Evolutionary conservation across 2,329 filamentous ascomycete genomes (phyloP).

Genomic region (Cercospora sp.): DNA sequence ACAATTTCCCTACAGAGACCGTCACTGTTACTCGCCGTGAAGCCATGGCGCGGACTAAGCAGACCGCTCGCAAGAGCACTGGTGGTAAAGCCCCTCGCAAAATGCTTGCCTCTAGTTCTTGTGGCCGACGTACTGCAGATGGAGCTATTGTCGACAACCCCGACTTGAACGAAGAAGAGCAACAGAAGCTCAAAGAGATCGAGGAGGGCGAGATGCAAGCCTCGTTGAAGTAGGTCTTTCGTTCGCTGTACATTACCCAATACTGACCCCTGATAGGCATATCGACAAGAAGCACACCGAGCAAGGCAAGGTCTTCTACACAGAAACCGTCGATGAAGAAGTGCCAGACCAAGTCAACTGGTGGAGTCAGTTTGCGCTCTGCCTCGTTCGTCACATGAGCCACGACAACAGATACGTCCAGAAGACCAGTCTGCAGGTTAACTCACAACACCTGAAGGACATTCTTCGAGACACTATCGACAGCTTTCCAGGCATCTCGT

Average conservation of each 20-base stretch:
- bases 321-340: slow-evolving; percentile 33
- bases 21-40: neutral
- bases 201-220: slow-evolving; percentile 34
- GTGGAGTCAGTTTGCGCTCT: slow-evolving; percentile 32
- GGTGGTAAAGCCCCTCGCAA: slow-evolving; percentile 13
- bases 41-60: slow-evolving; percentile 26
- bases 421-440: slow-evolving; percentile 31
- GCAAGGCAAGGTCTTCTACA: slow-evolving; percentile 32
- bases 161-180: slow-evolving; percentile 29
- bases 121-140: slow-evolving; percentile 3
- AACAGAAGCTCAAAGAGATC: slow-evolving; percentile 30
- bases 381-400: slow-evolving; percentile 26
- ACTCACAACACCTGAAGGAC: slow-evolving; percentile 36
- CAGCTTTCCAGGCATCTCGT: slow-evolving; percentile 34
- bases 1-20: neutral
- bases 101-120: neutral
- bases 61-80: slow-evolving; percentile 23
- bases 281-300: slow-evolving; percentile 34
- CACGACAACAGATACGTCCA: slow-evolving; percentile 24
- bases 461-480: slow-evolving; percentile 31
- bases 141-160: slow-evolving; percentile 24
- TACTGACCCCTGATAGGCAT: slow-evolving; percentile 23
- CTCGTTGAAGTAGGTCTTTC: slow-evolving; percentile 18
- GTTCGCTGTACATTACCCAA: neutral
- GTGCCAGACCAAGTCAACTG: slow-evolving; percentile 34